These are phyloP conservation scores for Scedosporium aurantiacum DNA, from an alignment of 2,329 filamentous ascomycete genomes.

Conservation along the genomic window DNA sequence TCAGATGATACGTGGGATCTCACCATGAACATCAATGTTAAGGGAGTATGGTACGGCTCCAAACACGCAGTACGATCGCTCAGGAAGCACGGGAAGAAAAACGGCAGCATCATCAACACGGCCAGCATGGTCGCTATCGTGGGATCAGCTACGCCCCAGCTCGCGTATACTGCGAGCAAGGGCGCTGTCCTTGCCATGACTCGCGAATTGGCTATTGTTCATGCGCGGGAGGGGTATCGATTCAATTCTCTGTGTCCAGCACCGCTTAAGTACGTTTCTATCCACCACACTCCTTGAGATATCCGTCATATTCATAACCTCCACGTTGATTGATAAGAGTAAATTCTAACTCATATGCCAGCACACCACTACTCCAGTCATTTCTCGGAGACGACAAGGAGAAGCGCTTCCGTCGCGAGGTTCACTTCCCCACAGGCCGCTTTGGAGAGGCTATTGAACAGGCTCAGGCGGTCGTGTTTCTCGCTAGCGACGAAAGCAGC, in stretches of 20 bases:
- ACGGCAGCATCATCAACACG: slow-evolving; percentile 62
- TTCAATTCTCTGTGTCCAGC: slow-evolving; percentile 68
- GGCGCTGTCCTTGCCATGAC: slow-evolving; percentile 66
- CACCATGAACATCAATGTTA: slow-evolving; percentile 66
- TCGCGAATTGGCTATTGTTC: slow-evolving; percentile 62
- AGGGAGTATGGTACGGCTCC: slow-evolving; percentile 67
- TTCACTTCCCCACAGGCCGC: slow-evolving; percentile 79
- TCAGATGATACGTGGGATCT: slow-evolving; percentile 67
- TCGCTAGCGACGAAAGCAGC: slow-evolving; percentile 78
- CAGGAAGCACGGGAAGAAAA: slow-evolving; percentile 54
- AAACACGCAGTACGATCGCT: slow-evolving; percentile 62
- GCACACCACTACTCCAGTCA: slow-evolving; percentile 66
- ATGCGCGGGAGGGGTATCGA: slow-evolving; percentile 61
- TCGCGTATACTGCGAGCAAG: slow-evolving; percentile 69
- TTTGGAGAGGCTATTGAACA: slow-evolving; percentile 94
- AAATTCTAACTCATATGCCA: too few species aligned
- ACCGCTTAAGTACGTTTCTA: slow-evolving; percentile 50
- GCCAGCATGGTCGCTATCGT: slow-evolving; percentile 64
- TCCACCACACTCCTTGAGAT: neutral
- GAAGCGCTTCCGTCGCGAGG: slow-evolving; percentile 72
- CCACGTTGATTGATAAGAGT: too few species aligned
- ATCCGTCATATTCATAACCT: too few species aligned
- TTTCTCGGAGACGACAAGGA: slow-evolving; percentile 80
- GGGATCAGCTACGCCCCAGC: slow-evolving; percentile 58
- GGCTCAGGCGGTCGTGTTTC: slow-evolving; percentile 77